A percentile compares a stretch with the other conserved stretches of the same genome.
Evolutionary conservation across 2,329 filamentous ascomycete genomes (phyloP).

Genomic region (Daldinia sp.): DNA sequence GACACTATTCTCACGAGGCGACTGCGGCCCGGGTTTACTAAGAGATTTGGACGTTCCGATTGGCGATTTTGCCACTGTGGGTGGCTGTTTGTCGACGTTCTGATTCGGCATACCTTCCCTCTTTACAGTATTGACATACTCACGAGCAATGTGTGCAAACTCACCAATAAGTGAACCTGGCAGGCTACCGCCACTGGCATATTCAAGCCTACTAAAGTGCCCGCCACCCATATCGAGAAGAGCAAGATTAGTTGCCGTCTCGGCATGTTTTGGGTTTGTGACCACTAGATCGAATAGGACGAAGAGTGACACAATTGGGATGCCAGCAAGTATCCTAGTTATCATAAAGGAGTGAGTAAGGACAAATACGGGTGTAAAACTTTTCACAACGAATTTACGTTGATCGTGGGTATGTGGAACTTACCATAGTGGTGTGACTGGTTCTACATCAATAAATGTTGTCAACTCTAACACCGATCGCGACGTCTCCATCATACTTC

Average conservation of each 20-base stretch:
- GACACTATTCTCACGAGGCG: slow-evolving; percentile 6
- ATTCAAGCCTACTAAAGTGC: slow-evolving; percentile 59
- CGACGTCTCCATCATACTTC: slow-evolving; percentile 42
- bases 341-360: not conserved
- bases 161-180: slow-evolving; percentile 55
- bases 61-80: slow-evolving; percentile 2
- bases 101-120: slow-evolving; percentile 15
- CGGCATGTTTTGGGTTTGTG: slow-evolving; percentile 36
- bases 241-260: slow-evolving; percentile 51
- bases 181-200: slow-evolving; percentile 53
- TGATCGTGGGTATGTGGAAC: not conserved
- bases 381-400: no score
- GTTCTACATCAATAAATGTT: slow-evolving; percentile 48
- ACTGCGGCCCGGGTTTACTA: not conserved
- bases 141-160: slow-evolving; percentile 57
- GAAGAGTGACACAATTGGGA: slow-evolving; percentile 38
- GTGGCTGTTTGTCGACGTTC: slow-evolving; percentile 10
- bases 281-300: slow-evolving; percentile 39
- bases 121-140: slow-evolving; percentile 53
- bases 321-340: slow-evolving; percentile 34
- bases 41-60: slow-evolving; percentile 17
- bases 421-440: slow-evolving; percentile 49
- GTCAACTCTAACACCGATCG: slow-evolving; percentile 50
- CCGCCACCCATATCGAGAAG: slow-evolving; percentile 57
- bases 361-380: not conserved